Base-by-base conservation (phyloP, 2,329 filamentous ascomycete species). In the Phoma sp. region DNA sequence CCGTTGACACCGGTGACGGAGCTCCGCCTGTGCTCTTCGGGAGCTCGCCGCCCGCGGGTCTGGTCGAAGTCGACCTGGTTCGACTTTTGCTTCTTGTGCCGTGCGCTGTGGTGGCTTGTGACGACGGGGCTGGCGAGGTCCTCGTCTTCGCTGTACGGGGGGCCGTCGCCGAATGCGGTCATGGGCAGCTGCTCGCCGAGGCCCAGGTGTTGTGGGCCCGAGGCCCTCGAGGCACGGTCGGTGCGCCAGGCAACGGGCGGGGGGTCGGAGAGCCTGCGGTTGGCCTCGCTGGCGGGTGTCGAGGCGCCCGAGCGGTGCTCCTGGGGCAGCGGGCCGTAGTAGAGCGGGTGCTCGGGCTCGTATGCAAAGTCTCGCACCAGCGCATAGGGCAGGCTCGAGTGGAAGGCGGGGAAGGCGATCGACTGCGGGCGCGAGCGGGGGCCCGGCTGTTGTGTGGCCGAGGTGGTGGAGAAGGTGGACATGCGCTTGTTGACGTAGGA, bases 361-460 rank as follows among this genome's bases (percentile, higher is more conserved):
- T 98, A 99, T 64, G 95, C 95, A 78, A 98, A 99, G 81, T 99
- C 95, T 69, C 95, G 89, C 61, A 99, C 93, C 37, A 91, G 82
- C n/a, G 92, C 87, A 74, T 97, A 97, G 6, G 90, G 77, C 15
- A 97, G 84, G 71, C 87, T 96, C 53, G 92, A 95, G 66, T 92
- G 89, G 75, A 92, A 95, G 67, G 89, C 81, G 14, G 92, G 90
- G 69, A 95, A 93, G 59, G 91, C 83, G 69, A 90, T 85, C n/a
- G 92, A 96, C 50, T 83, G 83, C 17, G 92, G 91, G 56, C 92
- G 87, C 60, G 92, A 96, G 58, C 88, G 85, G 23, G 65, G 57
- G 42, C 77, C 79, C 40, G 77, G 80, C 34, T 34, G 56, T 32
- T 54, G 63, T 32, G 75, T 63, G 60, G 76, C 82, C 14, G 91